Evolutionary conservation across 2,329 filamentous ascomycete species (phyloP).

Genomic region (Colletotrichum godetiae): DNA sequence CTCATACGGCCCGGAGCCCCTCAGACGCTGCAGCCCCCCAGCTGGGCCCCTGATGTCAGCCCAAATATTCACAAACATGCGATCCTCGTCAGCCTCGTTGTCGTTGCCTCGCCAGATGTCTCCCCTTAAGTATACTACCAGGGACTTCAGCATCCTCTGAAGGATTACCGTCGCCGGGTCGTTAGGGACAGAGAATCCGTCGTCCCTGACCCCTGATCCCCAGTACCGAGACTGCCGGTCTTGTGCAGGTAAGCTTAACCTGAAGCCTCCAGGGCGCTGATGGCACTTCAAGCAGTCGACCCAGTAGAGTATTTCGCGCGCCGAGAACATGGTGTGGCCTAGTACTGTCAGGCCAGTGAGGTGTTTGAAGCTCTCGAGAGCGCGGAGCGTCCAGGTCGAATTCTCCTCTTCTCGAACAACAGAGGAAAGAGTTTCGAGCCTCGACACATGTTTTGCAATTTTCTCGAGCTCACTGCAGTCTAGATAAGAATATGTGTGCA

Average conservation of each 20-base stretch:
- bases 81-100: constrained; percentile 2
- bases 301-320: neutral
- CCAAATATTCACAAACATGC: constrained; percentile 10
- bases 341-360: constrained; percentile 10
- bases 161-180: neutral
- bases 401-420: neutral
- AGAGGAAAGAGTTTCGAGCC: constrained; percentile 6
- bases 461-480: neutral
- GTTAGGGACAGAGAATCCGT: too few relatives aligned
- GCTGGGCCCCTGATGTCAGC: neutral
- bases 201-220: too few relatives aligned
- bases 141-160: constrained; percentile 6
- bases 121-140: neutral
- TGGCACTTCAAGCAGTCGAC: neutral
- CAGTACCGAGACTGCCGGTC: neutral
- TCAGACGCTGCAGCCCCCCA: neutral
- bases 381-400: neutral
- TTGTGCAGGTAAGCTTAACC: constrained; percentile 9
- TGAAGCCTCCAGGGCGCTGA: constrained; percentile 3
- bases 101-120: neutral
- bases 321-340: neutral
- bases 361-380: constrained; percentile 5
- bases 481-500: constrained; percentile 2
- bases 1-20: neutral
- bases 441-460: neutral